Evolutionary conservation across 805 yeast genomes (phyloP), one percentile per base, ranked within the genome.

Genomic region (Wickerhamomyces ciferrii): DNA sequence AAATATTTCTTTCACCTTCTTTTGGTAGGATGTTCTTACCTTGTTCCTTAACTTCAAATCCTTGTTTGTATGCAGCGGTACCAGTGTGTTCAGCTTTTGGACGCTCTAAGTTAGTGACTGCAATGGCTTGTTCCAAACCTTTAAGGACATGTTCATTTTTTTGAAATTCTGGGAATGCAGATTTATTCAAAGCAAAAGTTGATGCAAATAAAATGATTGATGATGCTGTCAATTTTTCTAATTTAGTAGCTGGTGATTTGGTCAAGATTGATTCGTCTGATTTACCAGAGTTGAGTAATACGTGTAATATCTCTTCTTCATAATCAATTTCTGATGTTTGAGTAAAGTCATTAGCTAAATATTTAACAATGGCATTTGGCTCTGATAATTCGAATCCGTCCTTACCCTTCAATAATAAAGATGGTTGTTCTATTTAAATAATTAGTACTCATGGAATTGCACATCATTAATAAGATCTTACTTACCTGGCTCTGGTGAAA

Each of bases 1-100:
- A 71, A 47, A 92, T 79, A 68, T 94, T 94, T 61, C 85, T 78
- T 69, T 86, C 86, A 47, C 76, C 78, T 21, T 76, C 71, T 55
- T 78, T 79, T 48, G 98, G 99, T 43, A 76, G 56, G 51, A 84
- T 75, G 43, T 74, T 75, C 32, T 48, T 55, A 6, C 51, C 58
- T 36, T 53, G 58, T 24, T 61, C 42, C 44, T 62, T 51, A 13
- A 66, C 57, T 8, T 44, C 47, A 20, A 53, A 53, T 6, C 64
- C 63, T 20, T 56, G 13, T 23, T 53, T 50, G 21, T 69, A 52
- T 39, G 62, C 60, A 11, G 53, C 45, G 9, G 56, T 62, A 40
- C 76, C 76, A 11, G 78, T 75, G 45, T 76, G 73, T 43, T 63
- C 56, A 46, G 70, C 70, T 35, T 69, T 58, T 39, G 60, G 48